These are phyloP conservation scores for Dryadomyces quercivorus DNA, from an alignment of 2,329 filamentous ascomycete genomes.

Conservation along the genomic window DNA sequence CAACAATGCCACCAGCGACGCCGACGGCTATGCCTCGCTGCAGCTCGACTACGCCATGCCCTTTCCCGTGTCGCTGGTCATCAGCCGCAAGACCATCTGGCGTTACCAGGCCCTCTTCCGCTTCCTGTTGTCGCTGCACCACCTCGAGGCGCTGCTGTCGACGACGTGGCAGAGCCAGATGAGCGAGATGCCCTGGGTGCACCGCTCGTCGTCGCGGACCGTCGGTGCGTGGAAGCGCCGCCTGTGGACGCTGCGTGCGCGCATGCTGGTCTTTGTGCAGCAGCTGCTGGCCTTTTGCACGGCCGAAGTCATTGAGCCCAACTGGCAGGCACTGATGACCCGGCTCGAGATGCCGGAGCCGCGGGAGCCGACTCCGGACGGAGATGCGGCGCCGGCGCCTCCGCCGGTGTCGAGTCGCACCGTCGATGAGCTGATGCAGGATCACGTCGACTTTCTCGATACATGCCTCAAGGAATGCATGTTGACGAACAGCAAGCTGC, in stretches of 20 bases:
- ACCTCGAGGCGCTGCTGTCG: conserved; percentile 78
- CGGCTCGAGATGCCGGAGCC: conserved; percentile 45
- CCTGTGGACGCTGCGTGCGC: conserved; percentile 79
- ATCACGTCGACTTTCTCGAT: conserved; percentile 95
- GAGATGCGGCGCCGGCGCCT: not conserved
- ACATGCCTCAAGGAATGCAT: conserved; percentile 98
- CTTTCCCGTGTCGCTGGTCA: conserved; percentile 89
- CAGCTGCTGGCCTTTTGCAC: conserved; percentile 96
- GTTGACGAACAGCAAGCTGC: conserved; percentile 89
- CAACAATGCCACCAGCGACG: conserved; percentile 73
- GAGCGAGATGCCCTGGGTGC: conserved; percentile 68
- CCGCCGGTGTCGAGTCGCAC: conserved; percentile 41
- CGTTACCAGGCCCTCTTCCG: conserved; percentile 94
- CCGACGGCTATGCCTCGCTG: conserved; percentile 80
- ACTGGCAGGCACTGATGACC: conserved; percentile 92
- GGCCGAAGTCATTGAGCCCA: conserved; percentile 92
- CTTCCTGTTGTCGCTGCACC: conserved; percentile 78
- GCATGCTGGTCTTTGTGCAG: conserved; percentile 96
- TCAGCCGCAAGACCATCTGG: conserved; percentile 92
- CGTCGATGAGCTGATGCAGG: conserved; percentile 96
- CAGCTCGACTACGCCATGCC: conserved; percentile 91
- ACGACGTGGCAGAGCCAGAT: conserved; percentile 85
- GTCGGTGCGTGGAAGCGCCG: conserved; percentile 88
- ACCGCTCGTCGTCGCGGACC: conserved; percentile 58
- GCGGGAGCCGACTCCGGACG: conserved; percentile 13